phyloP scores from a whole-genome alignment of 441 rosid species.

The Populus hybrid region DNA sequence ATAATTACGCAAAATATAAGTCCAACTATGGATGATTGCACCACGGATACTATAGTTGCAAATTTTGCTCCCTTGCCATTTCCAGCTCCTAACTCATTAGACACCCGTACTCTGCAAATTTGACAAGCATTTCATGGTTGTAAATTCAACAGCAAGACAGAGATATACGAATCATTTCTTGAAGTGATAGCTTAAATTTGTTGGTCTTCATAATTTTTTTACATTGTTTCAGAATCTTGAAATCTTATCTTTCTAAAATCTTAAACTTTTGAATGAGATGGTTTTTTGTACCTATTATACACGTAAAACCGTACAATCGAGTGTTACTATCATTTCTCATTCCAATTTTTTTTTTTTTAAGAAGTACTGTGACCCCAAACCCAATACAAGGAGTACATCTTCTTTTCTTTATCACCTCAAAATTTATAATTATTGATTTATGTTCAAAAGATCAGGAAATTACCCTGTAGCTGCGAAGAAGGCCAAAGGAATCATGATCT shows the following conservation, averaged over 20 bases:
- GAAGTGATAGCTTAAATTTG: too few species aligned
- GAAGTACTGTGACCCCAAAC: not conserved
- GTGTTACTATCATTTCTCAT: too few species aligned
- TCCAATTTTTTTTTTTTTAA: too few species aligned
- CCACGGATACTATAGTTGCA: conserved; percentile 50
- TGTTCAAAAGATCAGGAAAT: not conserved
- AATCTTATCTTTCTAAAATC: too few species aligned
- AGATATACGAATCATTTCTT: too few species aligned
- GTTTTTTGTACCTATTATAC: too few species aligned
- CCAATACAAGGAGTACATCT: not conserved
- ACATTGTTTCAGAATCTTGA: too few species aligned
- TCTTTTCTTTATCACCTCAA: not conserved
- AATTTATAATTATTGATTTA: not conserved
- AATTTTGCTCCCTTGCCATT: conserved; percentile 59
- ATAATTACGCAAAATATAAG: conserved; percentile 41
- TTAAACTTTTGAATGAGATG: too few species aligned
- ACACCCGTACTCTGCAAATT: conserved; percentile 40
- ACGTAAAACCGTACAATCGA: too few species aligned
- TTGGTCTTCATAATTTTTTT: too few species aligned
- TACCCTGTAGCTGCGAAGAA: conserved; percentile 74
- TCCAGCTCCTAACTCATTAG: conserved; percentile 19
- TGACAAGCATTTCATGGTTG: not conserved
- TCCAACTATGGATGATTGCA: conserved; percentile 53
- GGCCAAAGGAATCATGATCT: conserved; percentile 71
- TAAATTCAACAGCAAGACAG: not conserved